Evolutionary conservation across 768 basidiomycete genomes (phyloP), one percentile per base, ranked within the genome.

Genomic region (Agaricus blazei): DNA sequence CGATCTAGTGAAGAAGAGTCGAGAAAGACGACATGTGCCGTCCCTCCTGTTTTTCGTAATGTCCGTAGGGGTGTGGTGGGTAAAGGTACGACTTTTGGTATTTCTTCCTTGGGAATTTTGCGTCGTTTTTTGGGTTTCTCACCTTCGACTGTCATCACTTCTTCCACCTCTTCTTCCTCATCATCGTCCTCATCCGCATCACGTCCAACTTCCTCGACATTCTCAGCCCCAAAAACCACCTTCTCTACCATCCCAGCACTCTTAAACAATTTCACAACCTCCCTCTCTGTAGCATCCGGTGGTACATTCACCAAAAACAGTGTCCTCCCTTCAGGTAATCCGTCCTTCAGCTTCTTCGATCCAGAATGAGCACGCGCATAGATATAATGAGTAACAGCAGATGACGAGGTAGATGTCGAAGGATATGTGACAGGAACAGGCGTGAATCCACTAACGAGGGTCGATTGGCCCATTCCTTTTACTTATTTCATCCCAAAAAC

Each of bases 281-380:
- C 91, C 37, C 89, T 77, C 61, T 90, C 89, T 1, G 90, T 90
- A 3, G 90, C 82, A 66, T 96, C 93, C 53, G 92, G 86, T 1
- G 95, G 93, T 4, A 95, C 72, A 63, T 98, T 97, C 52, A 89
- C 90, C 2, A 95, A 72, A 64, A 98, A 98, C 9, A 96, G 75
- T 0, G 93, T 95, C 43, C 93, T 80, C 14, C 80, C 83, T 31
- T 81, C 64, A 4, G 77, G 77, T 67, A 60, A 80, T 73, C 51
- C 71, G 34, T 75, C 40, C 60, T 60, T 54, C 41, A 41, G 51
- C 47, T 41, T 75, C 62, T 81, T 81, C 14, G 82, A 74, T 3
- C 75, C 72, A 26, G 71, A 64, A 64, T 94, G 90, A 3, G 78
- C 65, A n/a, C 88, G 82, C 15, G 81, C 82, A 63, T 93, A 95